phyloP scores from a whole-genome alignment of 2,329 filamentous ascomycete genomes.

The Beauveria pseudobassiana region DNA sequence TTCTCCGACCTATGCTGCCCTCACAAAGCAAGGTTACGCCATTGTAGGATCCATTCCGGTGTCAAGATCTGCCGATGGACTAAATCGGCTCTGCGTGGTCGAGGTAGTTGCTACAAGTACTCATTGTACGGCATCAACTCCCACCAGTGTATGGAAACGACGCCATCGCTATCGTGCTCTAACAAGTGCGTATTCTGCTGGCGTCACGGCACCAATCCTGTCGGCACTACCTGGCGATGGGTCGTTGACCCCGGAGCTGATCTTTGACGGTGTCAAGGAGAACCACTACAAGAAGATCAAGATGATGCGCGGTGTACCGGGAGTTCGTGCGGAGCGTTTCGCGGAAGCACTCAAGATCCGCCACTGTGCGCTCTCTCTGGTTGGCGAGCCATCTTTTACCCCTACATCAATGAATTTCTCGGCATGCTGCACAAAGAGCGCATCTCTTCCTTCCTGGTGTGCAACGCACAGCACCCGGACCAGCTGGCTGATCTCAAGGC shows the following conservation, averaged over 20 bases:
- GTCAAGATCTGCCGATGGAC: constrained; percentile 99
- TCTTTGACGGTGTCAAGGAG: constrained; percentile 83
- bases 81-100: constrained; percentile 87
- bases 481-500: constrained; percentile 74
- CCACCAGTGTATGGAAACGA: constrained; percentile 97
- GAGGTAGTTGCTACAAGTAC: constrained; percentile 95
- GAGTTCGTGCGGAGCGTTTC: constrained; percentile 85
- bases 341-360: constrained; percentile 87
- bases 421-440: constrained; percentile 74
- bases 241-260: constrained; percentile 84
- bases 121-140: constrained; percentile 96
- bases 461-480: constrained; percentile 93
- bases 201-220: constrained; percentile 95
- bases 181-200: constrained; percentile 99
- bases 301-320: constrained; percentile 89
- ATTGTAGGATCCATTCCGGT: constrained; percentile 94
- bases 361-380: constrained; percentile 85
- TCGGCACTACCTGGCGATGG: constrained; percentile 96
- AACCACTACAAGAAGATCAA: constrained; percentile 97
- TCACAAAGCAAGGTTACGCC: constrained; percentile 94
- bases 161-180: constrained; percentile 87
- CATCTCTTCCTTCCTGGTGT: constrained; percentile 92
- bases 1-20: constrained; percentile 78
- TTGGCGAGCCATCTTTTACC: constrained; percentile 98
- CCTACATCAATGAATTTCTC: constrained; percentile 90